Percentiles rank a stretch among this genome's conserved stretches.
phyloP scores from a whole-genome alignment of 106 monocot species.

The Dendrobium chrysotoxum region DNA sequence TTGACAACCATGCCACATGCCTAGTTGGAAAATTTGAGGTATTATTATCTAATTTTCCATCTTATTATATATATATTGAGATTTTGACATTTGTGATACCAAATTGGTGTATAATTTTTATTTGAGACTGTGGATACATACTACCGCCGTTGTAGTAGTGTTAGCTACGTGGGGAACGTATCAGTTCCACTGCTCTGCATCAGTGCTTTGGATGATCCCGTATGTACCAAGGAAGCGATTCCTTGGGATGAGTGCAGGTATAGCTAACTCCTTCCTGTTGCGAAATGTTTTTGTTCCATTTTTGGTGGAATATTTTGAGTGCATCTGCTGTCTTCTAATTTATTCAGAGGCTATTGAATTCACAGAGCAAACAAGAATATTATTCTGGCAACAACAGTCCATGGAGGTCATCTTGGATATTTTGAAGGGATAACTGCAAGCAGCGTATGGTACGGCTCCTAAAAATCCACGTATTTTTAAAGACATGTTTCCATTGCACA shows the following conservation, averaged over 20 bases:
- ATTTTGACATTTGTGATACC: background rate
- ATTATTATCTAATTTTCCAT: background rate
- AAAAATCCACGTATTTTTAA: background rate
- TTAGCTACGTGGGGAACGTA: slow-evolving; percentile 56
- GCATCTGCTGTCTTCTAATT: background rate
- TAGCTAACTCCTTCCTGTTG: background rate
- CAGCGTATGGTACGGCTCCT: slow-evolving; percentile 54
- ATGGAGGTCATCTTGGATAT: slow-evolving; percentile 94
- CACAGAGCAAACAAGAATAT: slow-evolving; percentile 81
- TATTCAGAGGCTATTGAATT: background rate
- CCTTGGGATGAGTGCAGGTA: slow-evolving; percentile 99
- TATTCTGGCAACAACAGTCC: slow-evolving; percentile 70
- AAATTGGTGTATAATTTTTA: background rate
- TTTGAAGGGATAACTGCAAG: slow-evolving; percentile 72
- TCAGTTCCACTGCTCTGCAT: slow-evolving; percentile 76
- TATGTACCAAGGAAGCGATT: slow-evolving; percentile 95
- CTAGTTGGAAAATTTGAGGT: slow-evolving; percentile 87
- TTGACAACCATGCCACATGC: slow-evolving; percentile 83
- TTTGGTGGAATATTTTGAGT: background rate
- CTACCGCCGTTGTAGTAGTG: slow-evolving; percentile 78
- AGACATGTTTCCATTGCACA: no score
- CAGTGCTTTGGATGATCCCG: slow-evolving; percentile 90
- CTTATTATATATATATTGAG: background rate
- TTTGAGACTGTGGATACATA: slow-evolving; percentile 91
- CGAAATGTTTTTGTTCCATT: background rate